Percentiles rank a stretch among this genome's conserved stretches.
Conservation (phyloP, 345 rosid species). For the Linum trigynum region DNA sequence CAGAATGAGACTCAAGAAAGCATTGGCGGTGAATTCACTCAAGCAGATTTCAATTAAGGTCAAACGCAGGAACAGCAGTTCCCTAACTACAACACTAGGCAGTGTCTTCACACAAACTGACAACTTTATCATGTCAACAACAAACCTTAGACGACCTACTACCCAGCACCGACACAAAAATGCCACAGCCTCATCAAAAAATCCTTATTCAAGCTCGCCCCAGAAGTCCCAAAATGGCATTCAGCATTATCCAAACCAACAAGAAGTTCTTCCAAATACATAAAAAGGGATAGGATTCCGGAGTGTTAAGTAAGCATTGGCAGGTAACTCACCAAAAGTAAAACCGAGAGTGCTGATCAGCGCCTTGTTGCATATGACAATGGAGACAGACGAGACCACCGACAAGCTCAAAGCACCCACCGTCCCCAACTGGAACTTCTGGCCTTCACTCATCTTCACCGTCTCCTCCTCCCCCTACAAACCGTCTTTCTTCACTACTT, state of each 20-base stretch:
- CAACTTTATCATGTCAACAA: too few relatives aligned
- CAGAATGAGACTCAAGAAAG: neutral
- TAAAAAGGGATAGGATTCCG: neutral
- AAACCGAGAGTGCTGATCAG: slow-evolving; percentile 96
- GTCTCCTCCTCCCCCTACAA: slow-evolving; percentile 6
- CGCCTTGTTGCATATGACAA: slow-evolving; percentile 98
- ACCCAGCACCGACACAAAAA: too few relatives aligned
- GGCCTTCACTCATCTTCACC: slow-evolving; percentile 70
- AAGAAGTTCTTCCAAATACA: neutral
- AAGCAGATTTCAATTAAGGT: too few relatives aligned
- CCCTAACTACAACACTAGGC: too few relatives aligned
- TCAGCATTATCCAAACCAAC: neutral
- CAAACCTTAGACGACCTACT: too few relatives aligned
- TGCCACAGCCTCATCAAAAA: too few relatives aligned
- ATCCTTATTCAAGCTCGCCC: too few relatives aligned
- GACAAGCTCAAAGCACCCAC: slow-evolving; percentile 88
- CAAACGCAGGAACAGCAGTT: too few relatives aligned
- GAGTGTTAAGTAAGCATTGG: neutral
- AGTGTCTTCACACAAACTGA: too few relatives aligned
- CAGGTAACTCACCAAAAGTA: slow-evolving; percentile 57
- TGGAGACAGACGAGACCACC: slow-evolving; percentile 98
- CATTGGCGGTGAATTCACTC: neutral
- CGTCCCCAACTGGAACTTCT: slow-evolving; percentile 90
- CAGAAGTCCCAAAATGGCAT: too few relatives aligned
- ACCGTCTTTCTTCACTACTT: too few relatives aligned